phyloP scores from a whole-genome alignment of 495 filamentous ascomycete species.

The Neurospora africana region DNA sequence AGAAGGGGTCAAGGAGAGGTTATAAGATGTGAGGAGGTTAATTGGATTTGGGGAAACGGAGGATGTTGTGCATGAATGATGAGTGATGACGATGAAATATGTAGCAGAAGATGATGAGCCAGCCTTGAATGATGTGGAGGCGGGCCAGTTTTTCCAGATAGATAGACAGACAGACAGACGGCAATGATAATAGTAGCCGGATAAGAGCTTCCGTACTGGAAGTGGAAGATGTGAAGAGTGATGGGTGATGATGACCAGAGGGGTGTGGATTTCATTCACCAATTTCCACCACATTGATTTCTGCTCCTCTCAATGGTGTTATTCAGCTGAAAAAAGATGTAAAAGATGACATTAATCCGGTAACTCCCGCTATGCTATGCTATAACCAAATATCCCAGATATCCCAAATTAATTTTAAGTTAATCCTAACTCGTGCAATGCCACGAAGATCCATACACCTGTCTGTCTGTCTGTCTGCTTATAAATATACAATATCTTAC shows the following conservation, averaged over 20 bases:
- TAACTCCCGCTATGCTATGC: not conserved
- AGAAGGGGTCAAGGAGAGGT: too few species aligned
- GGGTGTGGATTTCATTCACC: not conserved
- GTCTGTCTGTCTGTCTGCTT: not conserved
- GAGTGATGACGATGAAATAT: not conserved
- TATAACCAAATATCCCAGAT: not conserved
- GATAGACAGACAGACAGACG: not conserved
- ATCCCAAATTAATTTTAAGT: not conserved
- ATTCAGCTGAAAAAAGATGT: not conserved
- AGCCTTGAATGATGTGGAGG: not conserved
- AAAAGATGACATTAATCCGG: not conserved
- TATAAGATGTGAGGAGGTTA: not conserved
- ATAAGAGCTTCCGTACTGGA: not conserved
- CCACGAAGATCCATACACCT: not conserved
- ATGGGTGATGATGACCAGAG: not conserved
- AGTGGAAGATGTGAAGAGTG: not conserved
- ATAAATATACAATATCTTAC: not conserved
- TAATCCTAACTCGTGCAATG: not conserved
- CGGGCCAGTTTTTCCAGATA: not conserved
- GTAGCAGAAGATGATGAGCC: not conserved
- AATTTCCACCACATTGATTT: not conserved
- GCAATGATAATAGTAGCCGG: not conserved
- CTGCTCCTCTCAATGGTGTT: not conserved
- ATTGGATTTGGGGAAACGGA: not conserved
- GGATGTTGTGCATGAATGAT: not conserved